Evolutionary conservation across 2,329 filamentous ascomycete species (phyloP), one percentile per base, ranked within the genome.

Genomic region (Cercospora nicotianae): DNA sequence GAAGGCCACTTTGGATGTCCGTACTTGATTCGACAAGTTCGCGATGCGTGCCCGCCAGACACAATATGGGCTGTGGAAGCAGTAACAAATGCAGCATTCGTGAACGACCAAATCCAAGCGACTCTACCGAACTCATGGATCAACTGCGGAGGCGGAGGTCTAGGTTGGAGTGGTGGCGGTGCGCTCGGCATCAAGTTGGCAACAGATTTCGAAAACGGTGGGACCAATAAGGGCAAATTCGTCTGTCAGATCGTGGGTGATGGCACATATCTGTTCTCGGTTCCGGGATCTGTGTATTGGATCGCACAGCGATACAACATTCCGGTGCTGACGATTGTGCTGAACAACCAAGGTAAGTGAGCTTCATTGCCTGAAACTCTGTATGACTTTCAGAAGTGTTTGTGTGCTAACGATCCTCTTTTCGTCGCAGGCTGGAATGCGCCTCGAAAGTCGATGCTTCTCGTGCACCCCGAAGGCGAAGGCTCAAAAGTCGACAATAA

Each of bases 61-160:
- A 91, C 91, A 0, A 91, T 94, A 68, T 94, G 87, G 81, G 89
- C 88, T 2, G 83, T 95, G 53, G 92, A 95, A 79, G 89, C 92
- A 0, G 92, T 95, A 0, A 95, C 92, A 0, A 88, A 91, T 67
- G 88, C 89, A 0, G 79, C 78, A 0, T 85, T 88, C 30, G 88
- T 93, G 0, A 84, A 87, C 28, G 90, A 95, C 72, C 91, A 93
- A 71, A 80, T 95, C 7, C 88, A 89, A 73, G 85, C 88, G 2
- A 88, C 85, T 0, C 75, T 87, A 0, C 91, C 91, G 0, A 90
- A 91, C 0, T 88, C 87, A 0, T 93, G 90, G 90, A 87, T 94
- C 74, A 94, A 93, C 77, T 94, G 91, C 76, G 91, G 91, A 1
- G 91, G 90, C 0, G 91, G 91, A 13, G 92, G 92, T 2, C 87